Evolutionary conservation across 352 stramenopile genomes (phyloP), one percentile per base, ranked within the genome.

Genomic region (Pythium coloratum): DNA sequence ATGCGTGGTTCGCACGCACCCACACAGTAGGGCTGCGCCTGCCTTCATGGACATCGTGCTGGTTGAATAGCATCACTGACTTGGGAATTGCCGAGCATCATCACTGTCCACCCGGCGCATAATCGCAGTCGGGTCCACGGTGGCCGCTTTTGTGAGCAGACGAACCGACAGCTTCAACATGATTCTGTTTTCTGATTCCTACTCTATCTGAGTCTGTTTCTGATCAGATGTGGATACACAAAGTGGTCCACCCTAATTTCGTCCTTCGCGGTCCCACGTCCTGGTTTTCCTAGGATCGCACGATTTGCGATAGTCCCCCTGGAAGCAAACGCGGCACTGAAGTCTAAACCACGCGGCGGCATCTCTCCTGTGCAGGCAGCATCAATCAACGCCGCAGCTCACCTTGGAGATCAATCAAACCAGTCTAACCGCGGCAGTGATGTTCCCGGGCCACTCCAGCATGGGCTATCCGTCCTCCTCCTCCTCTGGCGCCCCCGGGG

Each of bases 361-460:
- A 62, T 18, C 20, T 24, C 18, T n/a, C 50, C 28, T 26, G 18
- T 7, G 16, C 16, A 16, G 13, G 18, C 26, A 6, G 20, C 44
- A 51, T 26, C 16, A 26, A 51, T 26, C 44, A 26, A 6, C 26
- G 26, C 20, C 20, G 20, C 20, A 24, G 20, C 20, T 24, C 20
- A 24, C 20, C 20, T 24, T 24, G 20, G 20, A 24, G 20, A 24
- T 24, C 20, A 24, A 24, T 24, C 20, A 24, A 24, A 24, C 20
- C 20, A 24, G 20, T 24, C 46, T 20, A 53, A 28, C 6, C 6
- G 46, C 50, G 44, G 28, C 46, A 6, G 51, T 32, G 51, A 79
- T 79, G 73, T 79, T 79, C 62, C 75, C 75, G 14, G 59, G 66
- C 2, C 66, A 72, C 55, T 64, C 59, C 53, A 68, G 66, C 53